Evolutionary conservation across 2,329 filamentous ascomycete species (phyloP), one percentile per base, ranked within the genome.

Genomic region (Penicillium brevicompactum): DNA sequence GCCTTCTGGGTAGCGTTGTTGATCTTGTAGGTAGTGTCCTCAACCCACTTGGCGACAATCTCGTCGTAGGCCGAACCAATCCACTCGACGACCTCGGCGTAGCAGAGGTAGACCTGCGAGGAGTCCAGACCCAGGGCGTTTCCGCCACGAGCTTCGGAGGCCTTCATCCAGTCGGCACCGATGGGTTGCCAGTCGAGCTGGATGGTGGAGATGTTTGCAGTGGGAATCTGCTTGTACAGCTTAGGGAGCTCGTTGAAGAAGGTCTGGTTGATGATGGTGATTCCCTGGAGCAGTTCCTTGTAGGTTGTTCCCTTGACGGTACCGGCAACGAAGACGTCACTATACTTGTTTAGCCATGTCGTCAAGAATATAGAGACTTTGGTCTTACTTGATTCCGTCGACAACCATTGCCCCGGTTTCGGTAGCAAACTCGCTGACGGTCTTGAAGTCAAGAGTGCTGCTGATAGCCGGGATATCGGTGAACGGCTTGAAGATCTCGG

Each of bases 171-270:
- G 51, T 70, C 67, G 40, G 70, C 53, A 5, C 70, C 65, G 8
- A 69, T 72, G 11, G 74, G 73, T 21, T 76, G 67, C 51, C 73
- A 65, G 52, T 73, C 69, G 10, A 79, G 62, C 31, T 78, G 66
- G 46, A 79, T 70, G 57, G 76, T 77, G 40, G 74, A 75, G 51
- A 77, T 74, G 47, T 68, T 71, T 32, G 67, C 67, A 5, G 56
- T 55, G 27, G 72, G 73, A 13, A 73, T 62, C 48, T 68, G 58
- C 45, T 65, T 67, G 55, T 73, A 70, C 3, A 73, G 60, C n/a
- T 70, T 69, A 11, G 77, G 73, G 24, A 79, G 67, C 24, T 76
- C 68, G 27, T 64, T 65, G 42, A 76, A 67, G 54, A 78, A 70
- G 11, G 71, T 68, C 42, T 69, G 62, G 62, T 79, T 77, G 51